phyloP scores from a whole-genome alignment of 2,329 filamentous ascomycete genomes.

The Ramichloridium luteum region DNA sequence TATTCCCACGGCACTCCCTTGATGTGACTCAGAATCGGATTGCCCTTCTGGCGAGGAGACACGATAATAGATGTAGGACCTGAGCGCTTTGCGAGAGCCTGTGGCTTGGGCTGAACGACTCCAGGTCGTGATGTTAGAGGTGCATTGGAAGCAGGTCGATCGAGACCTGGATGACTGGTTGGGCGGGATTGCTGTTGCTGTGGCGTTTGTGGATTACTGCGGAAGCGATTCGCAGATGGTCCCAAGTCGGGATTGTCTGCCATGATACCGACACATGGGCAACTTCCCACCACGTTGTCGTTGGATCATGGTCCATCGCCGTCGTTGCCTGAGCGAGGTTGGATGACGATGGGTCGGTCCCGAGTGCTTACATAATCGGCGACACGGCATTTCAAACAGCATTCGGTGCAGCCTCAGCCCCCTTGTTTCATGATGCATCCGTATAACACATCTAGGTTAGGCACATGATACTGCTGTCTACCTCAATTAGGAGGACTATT shows the following conservation, averaged over 20 bases:
- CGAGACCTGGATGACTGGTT: constrained; percentile 10
- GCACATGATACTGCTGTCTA: too few relatives aligned
- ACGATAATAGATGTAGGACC: constrained; percentile 73
- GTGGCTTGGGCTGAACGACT: constrained; percentile 63
- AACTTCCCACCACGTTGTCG: constrained; percentile 5
- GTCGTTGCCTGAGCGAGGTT: too few relatives aligned
- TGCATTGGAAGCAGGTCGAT: constrained; percentile 11
- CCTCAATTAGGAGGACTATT: too few relatives aligned
- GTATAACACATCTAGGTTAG: too few relatives aligned
- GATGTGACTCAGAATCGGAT: constrained; percentile 76
- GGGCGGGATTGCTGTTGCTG: constrained; percentile 6
- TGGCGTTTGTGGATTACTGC: not conserved
- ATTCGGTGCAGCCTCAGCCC: too few relatives aligned
- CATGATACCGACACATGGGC: constrained; percentile 7
- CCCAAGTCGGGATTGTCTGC: too few relatives aligned
- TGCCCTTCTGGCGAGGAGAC: constrained; percentile 85
- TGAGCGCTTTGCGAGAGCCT: constrained; percentile 57
- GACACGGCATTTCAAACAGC: too few relatives aligned
- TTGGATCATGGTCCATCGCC: constrained; percentile 1
- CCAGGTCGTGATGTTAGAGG: constrained; percentile 13
- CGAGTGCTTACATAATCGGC: too few relatives aligned
- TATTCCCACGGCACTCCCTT: constrained; percentile 87
- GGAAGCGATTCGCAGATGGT: not conserved
- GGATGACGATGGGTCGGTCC: too few relatives aligned
- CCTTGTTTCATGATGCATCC: too few relatives aligned